Evolutionary conservation across 2,329 filamentous ascomycete species (phyloP), one percentile per base, ranked within the genome.

Genomic region (Cladosporium sp.): DNA sequence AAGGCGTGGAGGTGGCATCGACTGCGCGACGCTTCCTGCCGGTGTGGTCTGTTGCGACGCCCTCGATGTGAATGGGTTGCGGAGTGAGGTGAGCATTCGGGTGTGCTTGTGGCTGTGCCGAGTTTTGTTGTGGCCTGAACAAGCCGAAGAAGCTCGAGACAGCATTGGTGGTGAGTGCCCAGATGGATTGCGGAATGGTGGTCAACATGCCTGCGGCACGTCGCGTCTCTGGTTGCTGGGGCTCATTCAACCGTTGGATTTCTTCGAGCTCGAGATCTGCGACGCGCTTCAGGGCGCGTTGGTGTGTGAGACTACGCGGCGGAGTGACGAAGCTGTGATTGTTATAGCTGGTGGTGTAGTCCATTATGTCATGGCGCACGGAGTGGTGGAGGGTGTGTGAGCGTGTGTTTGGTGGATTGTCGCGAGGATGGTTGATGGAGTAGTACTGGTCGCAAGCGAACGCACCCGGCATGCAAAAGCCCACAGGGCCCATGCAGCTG

Each of bases 21-120:
- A 60, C 44, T 2, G 55, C 58, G 34, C 58, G 54, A 44, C 58
- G 56, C 55, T 60, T 60, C n/a, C 45, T 54, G 44, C 50, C 58
- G 36, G 42, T 44, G 22, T 25, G 17, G 22, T 55, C 54, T 25
- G 55, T 54, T 5, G 40, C n/a, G 20, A 58, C 32, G 25, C 37
- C 55, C 8, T 42, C 22, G 28, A 57, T 56, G 20, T 24, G 17
- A 32, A 44, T 50, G 20, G 56, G 25, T 22, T 13, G 28, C 10
- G 19, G 17, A 2, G 36, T 39, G 36, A 19, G 15, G 15, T n/a
- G 15, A 19, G 15, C 12, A 6, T 39, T 10, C 10, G 17, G n/a
- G 7, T 12, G 4, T 28, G 44, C 3, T 28, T 53, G 35, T 22
- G 17, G 3, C 34, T 42, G 49, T 17, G 35, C 2, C 17, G 24